phyloP scores from a whole-genome alignment of 2,329 filamentous ascomycete species.

The Colletotrichum sublineola region DNA sequence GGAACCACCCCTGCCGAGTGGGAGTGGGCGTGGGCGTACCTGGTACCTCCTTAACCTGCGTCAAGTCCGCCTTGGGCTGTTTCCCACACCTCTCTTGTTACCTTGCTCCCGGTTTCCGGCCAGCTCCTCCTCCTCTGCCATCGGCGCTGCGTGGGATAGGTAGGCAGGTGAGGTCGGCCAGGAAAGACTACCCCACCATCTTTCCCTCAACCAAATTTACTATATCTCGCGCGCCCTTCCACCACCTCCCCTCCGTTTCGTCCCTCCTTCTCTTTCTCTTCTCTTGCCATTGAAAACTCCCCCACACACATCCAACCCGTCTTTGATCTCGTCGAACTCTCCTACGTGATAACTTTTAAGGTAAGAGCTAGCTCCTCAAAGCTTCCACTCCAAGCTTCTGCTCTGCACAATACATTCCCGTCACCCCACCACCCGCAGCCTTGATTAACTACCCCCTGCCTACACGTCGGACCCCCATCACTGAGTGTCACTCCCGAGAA shows the following conservation, averaged over 20 bases:
- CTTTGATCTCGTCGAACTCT: conserved; percentile 29
- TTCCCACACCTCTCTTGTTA: conserved; percentile 2
- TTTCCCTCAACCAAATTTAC: conserved; percentile 45
- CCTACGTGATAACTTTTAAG: conserved; percentile 30
- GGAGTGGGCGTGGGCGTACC: conserved; percentile 18
- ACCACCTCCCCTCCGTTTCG: conserved; percentile 21
- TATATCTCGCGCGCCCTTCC: conserved; percentile 39
- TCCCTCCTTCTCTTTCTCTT: conserved; percentile 12
- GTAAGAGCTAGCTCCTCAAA: conserved; percentile 26
- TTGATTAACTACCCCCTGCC: conserved; percentile 24
- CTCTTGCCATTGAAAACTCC: conserved; percentile 34
- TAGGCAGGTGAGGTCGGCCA: neutral
- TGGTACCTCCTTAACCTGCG: conserved; percentile 37
- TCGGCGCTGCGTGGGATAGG: conserved; percentile 18
- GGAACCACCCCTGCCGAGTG: conserved; percentile 27
- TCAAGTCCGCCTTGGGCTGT: conserved; percentile 18
- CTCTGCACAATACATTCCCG: neutral
- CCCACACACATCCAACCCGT: conserved; percentile 8
- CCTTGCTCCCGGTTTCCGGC: conserved; percentile 10
- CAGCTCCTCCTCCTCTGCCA: neutral
- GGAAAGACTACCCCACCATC: conserved; percentile 48
- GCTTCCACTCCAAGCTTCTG: conserved; percentile 9
- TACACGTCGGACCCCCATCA: conserved; percentile 6
- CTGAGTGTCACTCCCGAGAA: conserved; percentile 3
- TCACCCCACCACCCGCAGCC: conserved; percentile 18